These are phyloP conservation scores for Agrocybe pediades DNA, from an alignment of 768 basidiomycete species.

Conservation along the genomic window DNA sequence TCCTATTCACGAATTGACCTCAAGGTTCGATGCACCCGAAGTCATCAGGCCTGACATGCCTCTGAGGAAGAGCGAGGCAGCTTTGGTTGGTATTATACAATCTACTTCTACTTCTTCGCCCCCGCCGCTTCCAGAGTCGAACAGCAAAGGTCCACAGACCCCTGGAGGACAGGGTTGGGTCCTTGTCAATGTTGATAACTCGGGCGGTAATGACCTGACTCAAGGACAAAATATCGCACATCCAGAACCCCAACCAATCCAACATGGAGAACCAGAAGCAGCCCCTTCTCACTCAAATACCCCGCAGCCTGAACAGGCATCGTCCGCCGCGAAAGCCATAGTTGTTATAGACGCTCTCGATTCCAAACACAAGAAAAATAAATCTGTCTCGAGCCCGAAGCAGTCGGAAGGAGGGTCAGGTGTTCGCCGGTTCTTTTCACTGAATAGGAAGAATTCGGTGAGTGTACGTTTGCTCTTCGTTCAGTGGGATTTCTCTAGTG, in stretches of 20 bases:
- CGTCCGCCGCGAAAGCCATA: constrained; percentile 62
- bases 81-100: constrained; percentile 52
- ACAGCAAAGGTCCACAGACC: constrained; percentile 23
- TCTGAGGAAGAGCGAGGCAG: constrained; percentile 65
- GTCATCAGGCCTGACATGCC: constrained; percentile 43
- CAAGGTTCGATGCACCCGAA: constrained; percentile 56
- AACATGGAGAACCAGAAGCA: constrained; percentile 15
- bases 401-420: constrained; percentile 20
- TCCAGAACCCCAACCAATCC: background rate
- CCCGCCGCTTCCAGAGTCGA: constrained; percentile 19
- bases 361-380: constrained; percentile 40
- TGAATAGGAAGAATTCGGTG: constrained; percentile 40
- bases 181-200: constrained; percentile 56
- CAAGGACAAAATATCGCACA: background rate
- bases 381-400: constrained; percentile 18
- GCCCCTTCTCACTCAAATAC: background rate
- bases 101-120: constrained; percentile 26
- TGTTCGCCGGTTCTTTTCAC: constrained; percentile 39
- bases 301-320: constrained; percentile 18
- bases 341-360: constrained; percentile 62
- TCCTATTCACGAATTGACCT: constrained; percentile 50
- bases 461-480: constrained; percentile 20
- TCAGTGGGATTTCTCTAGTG: background rate
- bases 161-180: constrained; percentile 58
- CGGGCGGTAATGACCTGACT: background rate